phyloP scores from a whole-genome alignment of 179 eudicot species.

The Pouteria campechiana region DNA sequence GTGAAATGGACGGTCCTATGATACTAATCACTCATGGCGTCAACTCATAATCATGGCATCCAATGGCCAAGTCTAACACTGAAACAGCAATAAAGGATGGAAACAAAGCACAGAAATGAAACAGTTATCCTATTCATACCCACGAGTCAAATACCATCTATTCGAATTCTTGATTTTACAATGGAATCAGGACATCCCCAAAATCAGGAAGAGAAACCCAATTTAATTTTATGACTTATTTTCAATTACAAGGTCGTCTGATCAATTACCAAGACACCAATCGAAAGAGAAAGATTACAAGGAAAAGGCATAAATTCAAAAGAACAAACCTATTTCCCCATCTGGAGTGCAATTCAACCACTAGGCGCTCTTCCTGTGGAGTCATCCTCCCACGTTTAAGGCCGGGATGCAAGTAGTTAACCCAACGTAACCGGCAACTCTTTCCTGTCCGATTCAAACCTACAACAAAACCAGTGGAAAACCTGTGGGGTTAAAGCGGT shows the following conservation, averaged over 20 bases:
- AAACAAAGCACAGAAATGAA: too few species aligned
- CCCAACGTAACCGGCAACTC: slow-evolving; percentile 88
- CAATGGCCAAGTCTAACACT: too few species aligned
- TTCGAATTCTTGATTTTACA: neutral
- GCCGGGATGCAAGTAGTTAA: slow-evolving; percentile 80
- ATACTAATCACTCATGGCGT: too few species aligned
- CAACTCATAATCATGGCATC: too few species aligned
- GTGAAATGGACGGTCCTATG: too few species aligned
- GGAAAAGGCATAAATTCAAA: neutral
- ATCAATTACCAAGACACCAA: neutral
- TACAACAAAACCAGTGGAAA: slow-evolving; percentile 33
- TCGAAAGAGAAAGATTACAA: neutral
- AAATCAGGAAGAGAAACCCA: slow-evolving; percentile 1
- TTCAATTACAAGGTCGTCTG: neutral
- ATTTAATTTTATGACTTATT: neutral
- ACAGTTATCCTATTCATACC: too few species aligned
- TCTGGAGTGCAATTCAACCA: slow-evolving; percentile 68
- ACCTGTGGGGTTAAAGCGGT: slow-evolving; percentile 15
- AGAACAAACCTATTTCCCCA: slow-evolving; percentile 79
- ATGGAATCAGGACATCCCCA: neutral
- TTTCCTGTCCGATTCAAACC: slow-evolving; percentile 86
- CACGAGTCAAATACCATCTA: too few species aligned
- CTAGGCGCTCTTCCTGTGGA: slow-evolving; percentile 68
- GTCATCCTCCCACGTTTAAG: slow-evolving; percentile 88
- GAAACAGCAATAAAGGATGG: too few species aligned